These are phyloP conservation scores for Sinapis alba DNA, from an alignment of 441 rosid genomes.

Conservation along the genomic window DNA sequence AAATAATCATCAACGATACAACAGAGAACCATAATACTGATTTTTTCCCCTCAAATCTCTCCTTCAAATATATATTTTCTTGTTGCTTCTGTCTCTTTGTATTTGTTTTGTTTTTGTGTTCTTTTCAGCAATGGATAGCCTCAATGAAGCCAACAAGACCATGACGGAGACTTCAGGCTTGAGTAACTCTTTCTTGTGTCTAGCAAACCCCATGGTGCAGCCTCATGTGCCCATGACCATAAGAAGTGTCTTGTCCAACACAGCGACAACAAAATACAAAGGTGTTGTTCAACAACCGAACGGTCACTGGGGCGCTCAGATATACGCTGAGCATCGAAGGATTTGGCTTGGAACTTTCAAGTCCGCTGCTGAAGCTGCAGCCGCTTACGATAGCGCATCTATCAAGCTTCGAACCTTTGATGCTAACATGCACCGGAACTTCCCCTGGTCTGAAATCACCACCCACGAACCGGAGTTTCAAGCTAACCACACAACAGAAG, in stretches of 20 bases:
- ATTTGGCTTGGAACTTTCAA: slow-evolving; percentile 73
- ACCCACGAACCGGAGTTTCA: slow-evolving; percentile 60
- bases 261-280: slow-evolving; percentile 33
- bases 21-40: slow-evolving; percentile 27
- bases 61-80: slow-evolving; percentile 24
- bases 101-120: neutral
- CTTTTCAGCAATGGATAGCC: slow-evolving; percentile 37
- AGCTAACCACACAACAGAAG: slow-evolving; percentile 41
- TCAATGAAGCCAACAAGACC: slow-evolving; percentile 31
- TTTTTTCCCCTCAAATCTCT: slow-evolving; percentile 39
- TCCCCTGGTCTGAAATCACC: slow-evolving; percentile 57
- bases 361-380: slow-evolving; percentile 57
- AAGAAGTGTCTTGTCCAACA: neutral
- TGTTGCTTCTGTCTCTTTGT: neutral
- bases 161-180: slow-evolving; percentile 41
- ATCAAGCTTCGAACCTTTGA: slow-evolving; percentile 44
- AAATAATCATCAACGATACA: slow-evolving; percentile 23
- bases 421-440: slow-evolving; percentile 60
- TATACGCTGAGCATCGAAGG: slow-evolving; percentile 56
- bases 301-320: slow-evolving; percentile 71
- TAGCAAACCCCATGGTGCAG: slow-evolving; percentile 43
- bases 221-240: neutral
- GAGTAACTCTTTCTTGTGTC: slow-evolving; percentile 22
- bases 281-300: slow-evolving; percentile 63
- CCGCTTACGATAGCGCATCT: slow-evolving; percentile 65